A percentile compares a stretch with the other conserved stretches of the same genome.
Conservation (phyloP, 169 alveolate species). For the Plasmodium yoelii region DNA sequence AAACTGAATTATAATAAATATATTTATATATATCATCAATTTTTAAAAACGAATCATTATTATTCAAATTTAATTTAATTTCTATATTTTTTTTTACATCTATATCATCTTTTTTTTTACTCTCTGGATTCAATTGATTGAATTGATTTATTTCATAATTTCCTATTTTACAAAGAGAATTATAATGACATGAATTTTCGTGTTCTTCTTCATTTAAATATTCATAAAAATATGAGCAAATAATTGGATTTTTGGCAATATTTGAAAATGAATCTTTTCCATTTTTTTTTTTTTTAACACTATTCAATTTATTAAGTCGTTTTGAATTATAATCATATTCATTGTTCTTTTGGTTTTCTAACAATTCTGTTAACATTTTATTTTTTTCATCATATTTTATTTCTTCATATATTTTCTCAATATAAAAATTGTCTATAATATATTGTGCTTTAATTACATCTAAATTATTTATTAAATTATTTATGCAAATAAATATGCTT, state of each 20-base stretch:
- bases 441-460: slow-evolving; percentile 28
- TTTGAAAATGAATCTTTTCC: background rate
- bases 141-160: slow-evolving; percentile 4
- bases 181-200: background rate
- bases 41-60: slow-evolving; percentile 20
- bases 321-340: background rate
- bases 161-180: slow-evolving; percentile 17
- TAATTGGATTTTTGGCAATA: background rate
- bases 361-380: slow-evolving; percentile 7
- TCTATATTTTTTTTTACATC: slow-evolving; percentile 43
- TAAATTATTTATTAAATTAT: slow-evolving; percentile 56
- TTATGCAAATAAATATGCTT: slow-evolving; percentile 64
- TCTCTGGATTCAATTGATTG: too few species aligned
- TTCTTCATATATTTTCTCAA: slow-evolving; percentile 18
- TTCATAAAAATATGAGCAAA: slow-evolving; percentile 9
- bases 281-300: slow-evolving; percentile 14
- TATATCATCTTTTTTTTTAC: slow-evolving; percentile 6
- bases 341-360: background rate
- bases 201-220: slow-evolving; percentile 14
- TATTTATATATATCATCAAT: slow-evolving; percentile 49
- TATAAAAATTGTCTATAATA: slow-evolving; percentile 16
- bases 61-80: slow-evolving; percentile 25
- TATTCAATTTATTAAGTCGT: background rate
- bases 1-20: slow-evolving; percentile 26
- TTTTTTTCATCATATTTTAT: slow-evolving; percentile 15